These are phyloP conservation scores for Coemansia biformis DNA, from an alignment of 192 early-diverging fungal genomes.

Conservation along the genomic window DNA sequence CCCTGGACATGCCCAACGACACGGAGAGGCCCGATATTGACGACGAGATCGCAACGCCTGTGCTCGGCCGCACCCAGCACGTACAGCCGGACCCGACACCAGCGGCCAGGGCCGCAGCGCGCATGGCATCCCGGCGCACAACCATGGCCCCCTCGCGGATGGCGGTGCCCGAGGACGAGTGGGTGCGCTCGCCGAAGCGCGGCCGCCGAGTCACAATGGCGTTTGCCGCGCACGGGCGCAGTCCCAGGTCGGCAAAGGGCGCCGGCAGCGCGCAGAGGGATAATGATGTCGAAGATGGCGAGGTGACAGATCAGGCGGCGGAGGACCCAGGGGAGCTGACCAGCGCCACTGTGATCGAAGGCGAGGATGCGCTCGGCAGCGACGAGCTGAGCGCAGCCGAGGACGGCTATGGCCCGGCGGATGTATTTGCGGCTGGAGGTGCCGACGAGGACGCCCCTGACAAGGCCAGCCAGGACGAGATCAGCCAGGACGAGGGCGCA, in stretches of 20 bases:
- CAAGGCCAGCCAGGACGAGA: background rate
- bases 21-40: background rate
- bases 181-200: conserved; percentile 32
- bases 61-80: background rate
- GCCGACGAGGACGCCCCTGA: conserved; percentile 3
- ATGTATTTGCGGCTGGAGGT: conserved; percentile 3
- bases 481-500: background rate
- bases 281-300: background rate
- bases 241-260: background rate
- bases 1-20: conserved; percentile 23
- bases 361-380: background rate
- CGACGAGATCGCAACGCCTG: background rate
- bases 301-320: background rate
- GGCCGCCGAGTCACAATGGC: conserved; percentile 30
- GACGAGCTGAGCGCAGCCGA: background rate
- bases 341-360: conserved; percentile 15
- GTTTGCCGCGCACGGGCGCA: conserved; percentile 4
- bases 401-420: background rate
- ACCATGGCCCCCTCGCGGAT: conserved; percentile 22
- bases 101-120: background rate
- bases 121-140: conserved; percentile 11
- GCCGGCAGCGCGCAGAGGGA: conserved; percentile 1
- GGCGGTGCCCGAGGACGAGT: conserved; percentile 3
- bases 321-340: conserved; percentile 11
- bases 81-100: background rate